A percentile compares a stretch with the other conserved stretches of the same genome.
These are phyloP conservation scores for Cercophora samala DNA, from an alignment of 495 filamentous ascomycete species.

Conservation along the genomic window DNA sequence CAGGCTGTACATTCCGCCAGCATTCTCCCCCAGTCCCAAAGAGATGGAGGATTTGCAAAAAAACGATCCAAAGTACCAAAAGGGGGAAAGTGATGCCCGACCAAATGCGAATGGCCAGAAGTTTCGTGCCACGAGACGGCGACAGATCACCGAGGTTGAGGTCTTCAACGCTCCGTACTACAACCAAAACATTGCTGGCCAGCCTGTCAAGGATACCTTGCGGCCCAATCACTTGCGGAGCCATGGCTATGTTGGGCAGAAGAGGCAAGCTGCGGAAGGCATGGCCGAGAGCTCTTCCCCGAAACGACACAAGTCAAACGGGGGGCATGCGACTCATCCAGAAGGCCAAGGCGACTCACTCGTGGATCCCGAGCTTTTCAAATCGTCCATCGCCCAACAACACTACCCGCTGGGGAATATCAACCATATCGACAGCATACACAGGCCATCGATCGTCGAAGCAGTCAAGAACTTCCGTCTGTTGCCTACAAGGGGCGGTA, in stretches of 20 bases:
- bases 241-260: constrained; percentile 7
- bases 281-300: constrained; percentile 7
- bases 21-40: constrained; percentile 41
- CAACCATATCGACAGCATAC: constrained; percentile 2
- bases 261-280: constrained; percentile 20
- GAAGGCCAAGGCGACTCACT: constrained; percentile 14
- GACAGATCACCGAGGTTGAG: constrained; percentile 35
- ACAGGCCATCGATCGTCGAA: constrained; percentile 28
- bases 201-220: constrained; percentile 20
- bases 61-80: constrained; percentile 19
- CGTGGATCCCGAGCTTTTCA: constrained; percentile 19
- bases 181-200: constrained; percentile 21
- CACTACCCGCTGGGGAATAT: background rate
- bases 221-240: background rate
- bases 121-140: constrained; percentile 27
- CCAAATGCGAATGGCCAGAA: constrained; percentile 31
- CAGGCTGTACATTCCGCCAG: constrained; percentile 40
- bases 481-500: constrained; percentile 21
- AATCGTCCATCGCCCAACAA: background rate
- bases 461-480: constrained; percentile 33
- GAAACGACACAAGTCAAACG: constrained; percentile 20
- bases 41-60: constrained; percentile 33
- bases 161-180: constrained; percentile 39
- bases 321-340: background rate
- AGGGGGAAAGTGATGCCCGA: constrained; percentile 16